A percentile compares a stretch with the other conserved stretches of the same genome.
phyloP scores from a whole-genome alignment of 2,329 filamentous ascomycete species.

The Geosmithia flava region DNA sequence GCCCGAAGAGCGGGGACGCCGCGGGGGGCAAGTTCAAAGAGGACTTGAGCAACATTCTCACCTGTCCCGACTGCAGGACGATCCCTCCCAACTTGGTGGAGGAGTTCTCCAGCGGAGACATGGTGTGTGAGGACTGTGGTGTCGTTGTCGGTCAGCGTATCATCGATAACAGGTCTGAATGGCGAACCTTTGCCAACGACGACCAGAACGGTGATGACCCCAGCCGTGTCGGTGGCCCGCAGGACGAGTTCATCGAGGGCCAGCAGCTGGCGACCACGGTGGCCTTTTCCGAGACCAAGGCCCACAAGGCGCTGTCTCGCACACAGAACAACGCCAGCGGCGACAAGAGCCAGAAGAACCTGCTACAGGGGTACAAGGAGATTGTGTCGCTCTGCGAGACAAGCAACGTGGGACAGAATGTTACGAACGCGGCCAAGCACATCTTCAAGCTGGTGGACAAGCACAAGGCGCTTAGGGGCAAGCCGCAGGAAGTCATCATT shows the following conservation, averaged over 20 bases:
- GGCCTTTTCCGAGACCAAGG: slow-evolving; percentile 64
- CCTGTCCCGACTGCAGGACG: slow-evolving; percentile 86
- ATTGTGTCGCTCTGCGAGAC: slow-evolving; percentile 81
- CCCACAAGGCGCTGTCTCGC: slow-evolving; percentile 63
- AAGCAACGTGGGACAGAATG: slow-evolving; percentile 67
- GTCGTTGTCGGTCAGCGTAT: slow-evolving; percentile 82
- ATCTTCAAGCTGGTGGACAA: slow-evolving; percentile 94
- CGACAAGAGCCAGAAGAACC: slow-evolving; percentile 72
- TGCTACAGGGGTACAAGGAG: slow-evolving; percentile 78
- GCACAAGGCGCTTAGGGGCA: slow-evolving; percentile 87
- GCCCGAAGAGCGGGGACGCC: slow-evolving; percentile 19
- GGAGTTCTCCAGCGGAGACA: slow-evolving; percentile 84
- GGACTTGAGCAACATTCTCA: slow-evolving; percentile 75
- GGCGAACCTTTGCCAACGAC: slow-evolving; percentile 98
- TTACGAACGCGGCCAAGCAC: slow-evolving; percentile 83
- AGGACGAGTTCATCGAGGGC: slow-evolving; percentile 80
- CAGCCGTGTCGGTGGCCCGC: slow-evolving; percentile 91
- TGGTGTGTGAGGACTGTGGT: slow-evolving; percentile 85
- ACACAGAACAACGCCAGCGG: slow-evolving; percentile 76
- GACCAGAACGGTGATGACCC: slow-evolving; percentile 95
- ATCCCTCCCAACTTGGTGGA: slow-evolving; percentile 86
- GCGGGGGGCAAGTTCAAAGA: slow-evolving; percentile 46
- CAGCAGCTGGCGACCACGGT: slow-evolving; percentile 83
- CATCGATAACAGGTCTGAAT: slow-evolving; percentile 93
- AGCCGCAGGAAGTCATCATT: slow-evolving; percentile 85